Evolutionary conservation across 2,329 filamentous ascomycete species (phyloP).

Genomic region (Venturia asperata): DNA sequence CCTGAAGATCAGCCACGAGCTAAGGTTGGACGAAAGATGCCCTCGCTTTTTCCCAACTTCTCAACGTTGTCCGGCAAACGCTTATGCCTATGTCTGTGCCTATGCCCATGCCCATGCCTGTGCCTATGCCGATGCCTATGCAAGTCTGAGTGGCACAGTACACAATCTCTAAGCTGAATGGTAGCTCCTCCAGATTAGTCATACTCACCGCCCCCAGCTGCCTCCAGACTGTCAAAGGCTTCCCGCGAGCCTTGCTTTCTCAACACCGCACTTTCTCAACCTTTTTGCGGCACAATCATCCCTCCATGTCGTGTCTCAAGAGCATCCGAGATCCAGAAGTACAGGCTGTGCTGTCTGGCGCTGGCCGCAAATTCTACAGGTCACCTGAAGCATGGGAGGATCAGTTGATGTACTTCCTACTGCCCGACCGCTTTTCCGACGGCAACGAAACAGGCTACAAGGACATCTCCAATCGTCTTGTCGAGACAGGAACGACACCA

Average conservation of each 20-base stretch:
- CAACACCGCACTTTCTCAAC: neutral
- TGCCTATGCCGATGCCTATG: no score
- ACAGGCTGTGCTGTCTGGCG: neutral
- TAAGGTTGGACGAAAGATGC: neutral
- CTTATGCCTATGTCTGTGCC: no score
- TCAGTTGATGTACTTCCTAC: constrained; percentile 24
- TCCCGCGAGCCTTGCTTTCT: neutral
- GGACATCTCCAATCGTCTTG: neutral
- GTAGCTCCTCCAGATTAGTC: neutral
- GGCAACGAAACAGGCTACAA: constrained; percentile 20
- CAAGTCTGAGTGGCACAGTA: neutral
- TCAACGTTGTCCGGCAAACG: neutral
- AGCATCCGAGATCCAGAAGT: constrained; percentile 15
- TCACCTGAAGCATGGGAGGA: constrained; percentile 26
- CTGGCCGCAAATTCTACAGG: constrained; percentile 10
- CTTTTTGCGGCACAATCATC: neutral
- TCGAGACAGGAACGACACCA: constrained; percentile 14
- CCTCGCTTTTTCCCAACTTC: neutral
- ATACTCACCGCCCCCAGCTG: neutral
- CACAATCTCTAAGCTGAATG: neutral
- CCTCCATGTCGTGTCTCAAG: neutral
- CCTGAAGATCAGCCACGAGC: constrained; percentile 9
- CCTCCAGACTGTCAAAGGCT: neutral
- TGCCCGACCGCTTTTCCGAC: constrained; percentile 25
- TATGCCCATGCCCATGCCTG: no score